These are phyloP conservation scores for Botrytis fragariae DNA, from an alignment of 2,329 filamentous ascomycete species.

Conservation along the genomic window DNA sequence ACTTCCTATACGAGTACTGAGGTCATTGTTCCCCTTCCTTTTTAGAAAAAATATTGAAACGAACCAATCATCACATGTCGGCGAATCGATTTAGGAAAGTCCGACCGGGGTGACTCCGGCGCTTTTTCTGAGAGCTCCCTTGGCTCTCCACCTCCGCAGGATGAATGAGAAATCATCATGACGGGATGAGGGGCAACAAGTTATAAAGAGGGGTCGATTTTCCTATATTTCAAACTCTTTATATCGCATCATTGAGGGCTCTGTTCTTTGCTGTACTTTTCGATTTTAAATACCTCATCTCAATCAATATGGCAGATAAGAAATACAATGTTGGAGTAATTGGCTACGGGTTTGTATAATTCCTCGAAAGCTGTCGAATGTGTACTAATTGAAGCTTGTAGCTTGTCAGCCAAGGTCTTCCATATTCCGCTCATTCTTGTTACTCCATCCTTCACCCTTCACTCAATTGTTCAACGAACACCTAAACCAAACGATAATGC, in stretches of 20 bases:
- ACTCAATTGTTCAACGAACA: constrained; percentile 73
- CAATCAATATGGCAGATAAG: constrained; percentile 6
- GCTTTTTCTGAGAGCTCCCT: background rate
- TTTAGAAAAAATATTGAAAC: background rate
- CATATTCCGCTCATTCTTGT: constrained; percentile 75
- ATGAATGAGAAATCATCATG: constrained; percentile 2
- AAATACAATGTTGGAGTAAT: constrained; percentile 53
- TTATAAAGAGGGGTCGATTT: background rate
- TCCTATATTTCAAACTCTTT: background rate
- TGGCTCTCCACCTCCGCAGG: background rate
- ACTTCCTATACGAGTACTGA: background rate
- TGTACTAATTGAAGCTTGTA: constrained; percentile 24
- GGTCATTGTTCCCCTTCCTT: background rate
- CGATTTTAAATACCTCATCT: too few species aligned
- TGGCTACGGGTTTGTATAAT: constrained; percentile 48
- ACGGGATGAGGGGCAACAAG: background rate
- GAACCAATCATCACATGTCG: background rate
- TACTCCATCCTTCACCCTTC: constrained; percentile 63
- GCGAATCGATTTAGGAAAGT: background rate
- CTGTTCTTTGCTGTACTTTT: background rate
- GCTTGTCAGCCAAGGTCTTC: constrained; percentile 72
- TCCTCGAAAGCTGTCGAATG: background rate
- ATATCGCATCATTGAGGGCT: background rate
- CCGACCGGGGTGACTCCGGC: background rate
- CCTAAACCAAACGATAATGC: constrained; percentile 65